Evolutionary conservation across 164 flowering plant species (phyloP).

Genomic region (Magnolia kwangsiensis): DNA sequence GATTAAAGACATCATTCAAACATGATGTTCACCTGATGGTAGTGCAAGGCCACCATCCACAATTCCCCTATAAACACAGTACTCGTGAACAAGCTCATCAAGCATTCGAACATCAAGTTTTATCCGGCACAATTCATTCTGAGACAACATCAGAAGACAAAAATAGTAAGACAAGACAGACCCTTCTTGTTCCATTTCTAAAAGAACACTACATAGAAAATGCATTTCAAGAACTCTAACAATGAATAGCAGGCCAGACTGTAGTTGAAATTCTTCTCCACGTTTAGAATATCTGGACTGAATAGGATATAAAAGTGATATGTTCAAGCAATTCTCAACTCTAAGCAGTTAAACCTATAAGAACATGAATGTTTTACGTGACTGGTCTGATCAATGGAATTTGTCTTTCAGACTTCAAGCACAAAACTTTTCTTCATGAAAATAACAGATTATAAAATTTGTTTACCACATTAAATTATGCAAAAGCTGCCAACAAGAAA

Average conservation of each 20-base stretch:
- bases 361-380: background rate
- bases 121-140: constrained; percentile 94
- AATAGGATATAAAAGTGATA: no score
- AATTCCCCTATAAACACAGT: constrained; percentile 92
- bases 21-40: constrained; percentile 29
- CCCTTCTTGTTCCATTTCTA: background rate
- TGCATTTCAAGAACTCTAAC: background rate
- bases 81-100: constrained; percentile 93
- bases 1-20: background rate
- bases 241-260: background rate
- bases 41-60: constrained; percentile 50
- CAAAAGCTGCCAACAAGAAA: background rate
- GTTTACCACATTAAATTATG: background rate
- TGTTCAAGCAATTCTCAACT: no score
- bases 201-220: background rate
- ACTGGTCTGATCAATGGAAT: background rate
- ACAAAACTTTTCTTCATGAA: background rate
- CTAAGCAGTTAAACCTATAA: no score
- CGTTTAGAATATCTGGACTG: no score
- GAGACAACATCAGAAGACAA: constrained; percentile 19
- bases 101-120: constrained; percentile 64
- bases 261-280: background rate
- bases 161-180: background rate
- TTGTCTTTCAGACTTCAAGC: background rate
- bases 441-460: background rate